Evolutionary conservation across 345 rosid species (phyloP), one percentile per base, ranked within the genome.

Genomic region (Pistacia integerrima): DNA sequence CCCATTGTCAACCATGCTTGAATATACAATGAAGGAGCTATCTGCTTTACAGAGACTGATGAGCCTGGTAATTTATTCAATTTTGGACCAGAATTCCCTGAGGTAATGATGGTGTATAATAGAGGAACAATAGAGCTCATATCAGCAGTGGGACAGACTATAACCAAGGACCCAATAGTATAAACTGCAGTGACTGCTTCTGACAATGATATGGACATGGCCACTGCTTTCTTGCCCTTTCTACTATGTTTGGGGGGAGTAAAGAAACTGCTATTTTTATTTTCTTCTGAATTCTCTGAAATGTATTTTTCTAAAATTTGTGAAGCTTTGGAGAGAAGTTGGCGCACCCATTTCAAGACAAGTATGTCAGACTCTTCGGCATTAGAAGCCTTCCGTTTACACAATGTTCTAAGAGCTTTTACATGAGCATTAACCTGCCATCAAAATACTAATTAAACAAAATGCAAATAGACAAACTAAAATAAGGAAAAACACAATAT

Each of bases 1-100:
- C 96, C 98, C 98, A 95, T 87, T 48, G 97, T 86, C 82, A 93
- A 77, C 99, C 99, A 93, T 51, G 94, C 91, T 81, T 90, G 98
- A 71, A 90, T 87, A 75, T 90, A 93, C 74, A 93, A 79, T 68
- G 94, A 83, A 76, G 89, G 94, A 8, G 90, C 89, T 64, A 79
- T 80, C 74, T 88, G 91, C 83, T 90, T 92, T 76, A 90, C 70
- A 82, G 90, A 87, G 79, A 83, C 81, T 65, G 80, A 67, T 77
- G 87, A 79, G 64, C 85, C 85, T 12, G 90, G 89, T 72, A 93
- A 75, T 78, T 81, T 92, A 71, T 86, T 88, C 80, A 86, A 80
- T 77, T 92, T 93, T 38, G 88, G 80, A 75, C 88, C 88, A 57
- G 91, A 75, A 80, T 85, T 81, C 75, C 90, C 91, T 1, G 97